These are phyloP conservation scores for Elsinoe batatas DNA, from an alignment of 2,329 filamentous ascomycete species.

Conservation along the genomic window DNA sequence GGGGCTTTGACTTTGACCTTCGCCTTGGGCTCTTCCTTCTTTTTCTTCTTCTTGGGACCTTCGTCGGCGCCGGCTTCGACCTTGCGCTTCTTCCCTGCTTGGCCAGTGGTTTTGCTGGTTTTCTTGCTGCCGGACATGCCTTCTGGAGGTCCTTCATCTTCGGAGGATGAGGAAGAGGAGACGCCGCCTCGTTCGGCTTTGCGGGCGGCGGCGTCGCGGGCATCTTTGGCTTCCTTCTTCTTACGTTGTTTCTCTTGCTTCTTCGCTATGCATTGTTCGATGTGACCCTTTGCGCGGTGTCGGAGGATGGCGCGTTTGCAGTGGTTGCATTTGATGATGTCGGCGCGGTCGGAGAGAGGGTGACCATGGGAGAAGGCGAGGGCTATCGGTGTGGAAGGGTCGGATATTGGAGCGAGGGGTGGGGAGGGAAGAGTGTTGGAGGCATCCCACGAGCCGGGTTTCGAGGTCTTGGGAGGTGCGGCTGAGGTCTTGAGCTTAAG, in stretches of 20 bases:
- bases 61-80: conserved; percentile 44
- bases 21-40: conserved; percentile 32
- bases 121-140: conserved; percentile 25
- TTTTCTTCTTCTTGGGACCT: conserved; percentile 76
- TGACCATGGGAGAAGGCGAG: conserved; percentile 73
- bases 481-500: conserved; percentile 23
- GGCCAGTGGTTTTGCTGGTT: conserved; percentile 34
- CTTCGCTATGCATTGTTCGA: conserved; percentile 70
- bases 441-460: conserved; percentile 26
- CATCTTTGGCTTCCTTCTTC: conserved; percentile 54
- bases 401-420: conserved; percentile 32
- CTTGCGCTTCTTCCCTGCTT: conserved; percentile 38
- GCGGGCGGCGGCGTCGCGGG: conserved; percentile 39
- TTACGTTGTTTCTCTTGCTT: conserved; percentile 60
- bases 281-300: conserved; percentile 65
- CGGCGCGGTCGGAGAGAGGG: conserved; percentile 68
- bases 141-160: background rate
- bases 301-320: conserved; percentile 83
- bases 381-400: conserved; percentile 64
- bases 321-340: conserved; percentile 77
- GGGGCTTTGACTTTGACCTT: conserved; percentile 81
- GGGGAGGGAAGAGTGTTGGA: conserved; percentile 14
- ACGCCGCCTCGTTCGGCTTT: conserved; percentile 30
- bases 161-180: conserved; percentile 21
- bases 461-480: conserved; percentile 23